phyloP scores from a whole-genome alignment of 202 grass and related monocot species.

The Schoenoplectus triqueter region DNA sequence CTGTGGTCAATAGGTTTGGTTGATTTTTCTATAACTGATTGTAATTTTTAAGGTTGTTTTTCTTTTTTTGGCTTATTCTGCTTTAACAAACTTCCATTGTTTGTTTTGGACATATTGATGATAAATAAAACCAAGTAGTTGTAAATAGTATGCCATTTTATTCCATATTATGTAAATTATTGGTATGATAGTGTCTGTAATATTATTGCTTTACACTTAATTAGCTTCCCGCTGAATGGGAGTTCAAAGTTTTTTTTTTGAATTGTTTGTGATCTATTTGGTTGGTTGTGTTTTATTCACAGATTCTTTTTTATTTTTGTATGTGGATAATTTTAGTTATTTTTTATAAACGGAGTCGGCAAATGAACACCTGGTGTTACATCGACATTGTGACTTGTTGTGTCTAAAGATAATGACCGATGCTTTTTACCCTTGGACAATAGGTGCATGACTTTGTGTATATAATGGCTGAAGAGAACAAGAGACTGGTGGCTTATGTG shows the following conservation, averaged over 20 bases:
- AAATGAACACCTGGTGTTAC: background rate
- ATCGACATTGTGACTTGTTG: slow-evolving; percentile 9
- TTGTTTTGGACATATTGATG: background rate
- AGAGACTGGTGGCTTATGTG: slow-evolving; percentile 87
- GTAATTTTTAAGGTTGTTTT: too few species aligned
- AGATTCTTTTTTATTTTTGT: background rate
- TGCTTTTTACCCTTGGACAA: background rate
- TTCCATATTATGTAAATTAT: too few species aligned
- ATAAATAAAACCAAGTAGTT: background rate
- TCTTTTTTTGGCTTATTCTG: background rate
- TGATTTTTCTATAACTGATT: background rate
- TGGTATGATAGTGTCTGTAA: background rate
- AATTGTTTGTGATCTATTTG: background rate
- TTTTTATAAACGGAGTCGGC: background rate
- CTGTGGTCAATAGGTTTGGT: background rate
- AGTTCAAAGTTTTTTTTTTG: background rate
- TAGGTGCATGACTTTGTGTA: slow-evolving; percentile 94
- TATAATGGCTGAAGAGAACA: slow-evolving; percentile 82
- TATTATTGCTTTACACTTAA: background rate
- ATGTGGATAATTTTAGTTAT: background rate
- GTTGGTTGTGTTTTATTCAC: too few species aligned
- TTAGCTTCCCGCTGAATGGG: background rate
- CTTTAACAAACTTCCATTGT: background rate
- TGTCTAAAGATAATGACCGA: slow-evolving; percentile 31
- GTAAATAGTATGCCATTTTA: background rate